Conservation (phyloP, 371 early-diverging fungal genomes). For the Homolaphlyctis polyrhiza region DNA sequence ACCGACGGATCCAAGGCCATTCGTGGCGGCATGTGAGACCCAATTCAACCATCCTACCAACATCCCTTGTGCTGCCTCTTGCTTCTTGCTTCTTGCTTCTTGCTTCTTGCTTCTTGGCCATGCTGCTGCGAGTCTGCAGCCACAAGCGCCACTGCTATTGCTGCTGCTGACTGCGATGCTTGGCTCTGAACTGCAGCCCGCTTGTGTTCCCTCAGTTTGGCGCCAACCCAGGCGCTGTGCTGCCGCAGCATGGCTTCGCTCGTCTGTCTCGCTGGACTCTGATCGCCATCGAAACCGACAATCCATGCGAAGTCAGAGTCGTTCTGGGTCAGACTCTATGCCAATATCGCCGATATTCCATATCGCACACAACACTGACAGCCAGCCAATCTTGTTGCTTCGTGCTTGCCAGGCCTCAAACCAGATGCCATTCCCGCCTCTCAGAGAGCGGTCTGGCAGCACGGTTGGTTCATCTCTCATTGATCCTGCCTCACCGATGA, state of each 20-base stretch:
- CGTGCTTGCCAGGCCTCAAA: conserved; percentile 15
- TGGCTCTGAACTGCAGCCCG: conserved; percentile 37
- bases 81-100: too few species aligned
- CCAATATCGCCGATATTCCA: conserved; percentile 29
- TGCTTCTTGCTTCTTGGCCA: too few species aligned
- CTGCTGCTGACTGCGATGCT: not conserved
- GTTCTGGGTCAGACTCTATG: conserved; percentile 17
- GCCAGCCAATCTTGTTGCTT: too few species aligned
- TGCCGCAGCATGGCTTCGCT: conserved; percentile 86
- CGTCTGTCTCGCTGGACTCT: conserved; percentile 27
- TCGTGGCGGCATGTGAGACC: conserved; percentile 68
- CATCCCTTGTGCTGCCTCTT: too few species aligned
- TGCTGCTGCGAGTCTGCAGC: too few species aligned
- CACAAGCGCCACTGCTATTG: not conserved
- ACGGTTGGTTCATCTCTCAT: conserved; percentile 22
- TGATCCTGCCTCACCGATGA: not conserved
- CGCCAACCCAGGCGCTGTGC: conserved; percentile 45
- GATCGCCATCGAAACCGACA: conserved; percentile 34
- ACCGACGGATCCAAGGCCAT: conserved; percentile 79
- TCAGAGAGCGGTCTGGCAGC: conserved; percentile 39
- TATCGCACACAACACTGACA: too few species aligned
- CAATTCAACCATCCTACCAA: too few species aligned
- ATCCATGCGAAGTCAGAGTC: conserved; percentile 55
- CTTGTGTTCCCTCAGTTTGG: conserved; percentile 84
- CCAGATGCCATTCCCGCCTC: conserved; percentile 36